A percentile compares a stretch with the other conserved stretches of the same genome.
Conservation (phyloP, 2,329 filamentous ascomycete genomes). For the Fusarium buharicum region DNA sequence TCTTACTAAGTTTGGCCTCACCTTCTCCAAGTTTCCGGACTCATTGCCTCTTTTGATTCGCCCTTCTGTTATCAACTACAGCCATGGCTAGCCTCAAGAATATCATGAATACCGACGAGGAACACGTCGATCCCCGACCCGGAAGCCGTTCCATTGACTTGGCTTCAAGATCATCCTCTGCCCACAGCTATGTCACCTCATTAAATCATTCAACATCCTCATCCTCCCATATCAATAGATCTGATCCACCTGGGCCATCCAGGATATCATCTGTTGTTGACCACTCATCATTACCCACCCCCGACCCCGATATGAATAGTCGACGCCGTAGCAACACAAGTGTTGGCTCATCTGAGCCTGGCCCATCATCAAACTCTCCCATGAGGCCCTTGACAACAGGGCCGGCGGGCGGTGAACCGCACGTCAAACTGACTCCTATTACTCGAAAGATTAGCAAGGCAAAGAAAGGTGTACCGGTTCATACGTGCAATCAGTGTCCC, state of each 20-base stretch:
- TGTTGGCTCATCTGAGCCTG: constrained; percentile 61
- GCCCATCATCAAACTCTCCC: constrained; percentile 42
- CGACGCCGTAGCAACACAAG: constrained; percentile 59
- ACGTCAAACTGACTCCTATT: constrained; percentile 65
- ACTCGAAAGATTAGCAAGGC: constrained; percentile 67
- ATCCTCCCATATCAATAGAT: constrained; percentile 50
- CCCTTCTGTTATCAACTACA: constrained; percentile 55
- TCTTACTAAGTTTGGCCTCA: constrained; percentile 57
- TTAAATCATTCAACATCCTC: constrained; percentile 48
- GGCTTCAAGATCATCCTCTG: constrained; percentile 51
- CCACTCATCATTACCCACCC: constrained; percentile 40
- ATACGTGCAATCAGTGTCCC: constrained; percentile 63
- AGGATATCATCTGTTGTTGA: constrained; percentile 43
- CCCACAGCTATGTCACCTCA: constrained; percentile 54
- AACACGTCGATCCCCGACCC: constrained; percentile 55
- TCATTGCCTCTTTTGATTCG: constrained; percentile 46
- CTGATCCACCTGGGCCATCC: constrained; percentile 48
- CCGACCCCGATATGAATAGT: constrained; percentile 45
- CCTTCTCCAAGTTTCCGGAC: constrained; percentile 47
- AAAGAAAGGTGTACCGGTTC: constrained; percentile 69
- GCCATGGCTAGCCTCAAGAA: constrained; percentile 66
- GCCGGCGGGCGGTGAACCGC: constrained; percentile 49
- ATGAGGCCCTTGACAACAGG: constrained; percentile 56
- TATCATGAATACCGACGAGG: constrained; percentile 67
- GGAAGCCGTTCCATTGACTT: constrained; percentile 60